Conservation (phyloP, 306 rosid species). For the Cicer yamashitae region DNA sequence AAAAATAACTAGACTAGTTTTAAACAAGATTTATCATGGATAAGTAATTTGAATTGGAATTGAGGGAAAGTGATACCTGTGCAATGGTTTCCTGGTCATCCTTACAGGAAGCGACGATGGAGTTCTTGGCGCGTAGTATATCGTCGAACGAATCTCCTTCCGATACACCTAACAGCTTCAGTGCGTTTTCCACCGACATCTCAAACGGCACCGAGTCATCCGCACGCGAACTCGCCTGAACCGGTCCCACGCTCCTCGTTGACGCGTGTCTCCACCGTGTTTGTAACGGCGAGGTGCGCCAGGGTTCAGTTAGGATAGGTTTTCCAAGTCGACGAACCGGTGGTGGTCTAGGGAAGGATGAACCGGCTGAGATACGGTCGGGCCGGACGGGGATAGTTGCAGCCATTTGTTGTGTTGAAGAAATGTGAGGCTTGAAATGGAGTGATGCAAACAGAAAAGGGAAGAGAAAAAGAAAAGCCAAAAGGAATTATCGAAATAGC, state of each 20-base stretch:
- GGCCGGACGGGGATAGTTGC: constrained; percentile 84
- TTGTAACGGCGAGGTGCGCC: constrained; percentile 43
- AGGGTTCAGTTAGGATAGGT: constrained; percentile 39
- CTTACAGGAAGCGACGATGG: constrained; percentile 71
- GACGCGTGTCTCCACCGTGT: constrained; percentile 42
- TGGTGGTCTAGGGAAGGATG: constrained; percentile 56
- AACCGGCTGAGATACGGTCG: constrained; percentile 70
- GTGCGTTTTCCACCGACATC: constrained; percentile 93
- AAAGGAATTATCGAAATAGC: no score
- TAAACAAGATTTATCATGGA: not conserved
- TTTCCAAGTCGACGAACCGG: constrained; percentile 48
- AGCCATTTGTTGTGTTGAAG: constrained; percentile 52
- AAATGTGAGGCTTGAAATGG: constrained; percentile 44
- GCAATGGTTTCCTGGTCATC: constrained; percentile 76
- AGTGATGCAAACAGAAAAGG: not conserved
- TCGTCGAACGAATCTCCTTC: constrained; percentile 92
- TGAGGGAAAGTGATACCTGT: constrained; percentile 53
- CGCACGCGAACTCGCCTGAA: constrained; percentile 79
- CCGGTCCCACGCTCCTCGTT: constrained; percentile 50
- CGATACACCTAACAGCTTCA: constrained; percentile 88
- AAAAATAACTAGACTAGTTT: not conserved
- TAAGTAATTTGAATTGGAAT: not conserved
- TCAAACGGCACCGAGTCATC: constrained; percentile 86
- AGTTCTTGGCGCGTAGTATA: constrained; percentile 91
- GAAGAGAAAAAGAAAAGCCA: not conserved